Base-by-base conservation (phyloP, 352 stramenopile species). In the Peronospora tabacina region DNA sequence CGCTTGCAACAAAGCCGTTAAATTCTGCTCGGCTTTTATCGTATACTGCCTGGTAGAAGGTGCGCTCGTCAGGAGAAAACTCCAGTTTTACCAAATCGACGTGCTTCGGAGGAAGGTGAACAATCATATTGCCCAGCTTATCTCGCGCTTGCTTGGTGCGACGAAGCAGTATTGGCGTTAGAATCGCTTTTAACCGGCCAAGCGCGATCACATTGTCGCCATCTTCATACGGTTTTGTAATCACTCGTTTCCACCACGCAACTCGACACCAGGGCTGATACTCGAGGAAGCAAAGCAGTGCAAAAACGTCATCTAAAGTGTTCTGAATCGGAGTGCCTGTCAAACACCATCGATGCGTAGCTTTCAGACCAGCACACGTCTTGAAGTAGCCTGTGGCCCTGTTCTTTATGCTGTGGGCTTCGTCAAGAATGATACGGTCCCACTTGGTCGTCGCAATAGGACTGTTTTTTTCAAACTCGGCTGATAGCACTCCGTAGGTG, bases 361-460 rank as follows among this genome's bases (percentile, higher is more conserved):
- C 75, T 28, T 51, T 50, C 3, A 95, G 44, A 1, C 62, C 40
- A 11, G 67, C 66, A 32, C 81, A 90, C 11, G 74, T 66, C 15
- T 72, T 75, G 42, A 87, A 87, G 54, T 90, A 88, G 28, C 46
- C 65, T n/a, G 78, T 90, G 29, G 61, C 36, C 20, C 80, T 75
- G 47, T 90, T 96, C 68, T 95, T 95, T 63, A 96, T 96, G 30
- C 72, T 90, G 60, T 96, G 87, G 4, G 83, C 84, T 62, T 96
- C 87, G 55, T 96, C 87, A 10, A 96, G 68, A 49, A 96, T 89
- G n/a, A 96, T 59, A 11, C 87, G 82, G 26, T 74, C 65, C 87
- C 87, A 96, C 12, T 77, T 35, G 1, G 63, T 69, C 7, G 48
- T 51, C 12, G 69, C 16, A 0, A 87, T 53, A 10, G 58, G 34